phyloP scores from a whole-genome alignment of 225 moss, liverwort and hornwort genomes.

The Bryoerythrophyllum caledonicum region DNA sequence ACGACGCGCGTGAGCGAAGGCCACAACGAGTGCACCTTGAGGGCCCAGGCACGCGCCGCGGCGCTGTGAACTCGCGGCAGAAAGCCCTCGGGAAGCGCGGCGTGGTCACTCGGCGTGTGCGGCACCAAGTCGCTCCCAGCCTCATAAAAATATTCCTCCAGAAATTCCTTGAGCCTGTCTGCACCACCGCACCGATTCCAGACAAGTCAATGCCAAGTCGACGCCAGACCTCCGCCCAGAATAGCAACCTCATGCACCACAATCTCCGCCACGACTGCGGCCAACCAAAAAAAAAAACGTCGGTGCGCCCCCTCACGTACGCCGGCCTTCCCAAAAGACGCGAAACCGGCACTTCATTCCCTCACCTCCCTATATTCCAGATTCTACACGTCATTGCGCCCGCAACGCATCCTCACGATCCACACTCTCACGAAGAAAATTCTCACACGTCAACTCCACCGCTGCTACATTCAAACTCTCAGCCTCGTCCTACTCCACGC shows the following conservation, averaged over 20 bases:
- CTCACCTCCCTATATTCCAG: constrained; percentile 2
- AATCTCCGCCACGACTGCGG: background rate
- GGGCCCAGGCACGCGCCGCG: constrained; percentile 53
- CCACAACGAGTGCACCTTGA: constrained; percentile 73
- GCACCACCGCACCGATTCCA: background rate
- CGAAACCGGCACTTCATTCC: background rate
- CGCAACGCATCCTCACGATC: background rate
- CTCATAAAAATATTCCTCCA: constrained; percentile 53
- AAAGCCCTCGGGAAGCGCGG: constrained; percentile 43
- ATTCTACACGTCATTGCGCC: constrained; percentile 10
- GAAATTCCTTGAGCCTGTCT: constrained; percentile 47
- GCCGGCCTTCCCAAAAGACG: constrained; percentile 2
- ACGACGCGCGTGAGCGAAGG: constrained; percentile 57
- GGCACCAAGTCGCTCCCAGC: constrained; percentile 65
- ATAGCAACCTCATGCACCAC: constrained; percentile 7
- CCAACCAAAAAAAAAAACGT: background rate
- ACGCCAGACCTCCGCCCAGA: background rate
- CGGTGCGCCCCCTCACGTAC: background rate
- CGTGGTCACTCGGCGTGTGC: constrained; percentile 43
- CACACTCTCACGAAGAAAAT: too few relatives aligned
- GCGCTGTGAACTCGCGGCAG: constrained; percentile 49
- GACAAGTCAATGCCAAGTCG: background rate
- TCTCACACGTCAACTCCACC: too few relatives aligned
- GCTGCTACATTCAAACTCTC: too few relatives aligned
- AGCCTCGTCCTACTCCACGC: too few relatives aligned